These are phyloP conservation scores for Saraca asoca DNA, from an alignment of 331 rosid species.

Conservation along the genomic window DNA sequence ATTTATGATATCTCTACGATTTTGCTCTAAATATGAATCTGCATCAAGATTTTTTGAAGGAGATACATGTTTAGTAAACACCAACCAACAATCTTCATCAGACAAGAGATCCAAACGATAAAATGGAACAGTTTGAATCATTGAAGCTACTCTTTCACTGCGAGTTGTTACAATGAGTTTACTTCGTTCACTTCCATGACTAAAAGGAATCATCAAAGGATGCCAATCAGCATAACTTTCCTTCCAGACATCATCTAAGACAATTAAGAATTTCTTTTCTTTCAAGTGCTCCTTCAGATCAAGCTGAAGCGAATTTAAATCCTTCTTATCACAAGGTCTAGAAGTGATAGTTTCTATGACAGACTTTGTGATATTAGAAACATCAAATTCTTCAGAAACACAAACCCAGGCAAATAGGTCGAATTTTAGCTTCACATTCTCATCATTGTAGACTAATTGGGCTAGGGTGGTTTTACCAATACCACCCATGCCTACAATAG, in stretches of 20 bases:
- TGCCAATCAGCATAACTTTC: not conserved
- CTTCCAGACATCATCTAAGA: slow-evolving; percentile 15
- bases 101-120: not conserved
- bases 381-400: too few relatives aligned
- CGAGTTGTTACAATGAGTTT: slow-evolving; percentile 1
- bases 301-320: not conserved
- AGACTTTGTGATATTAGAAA: not conserved
- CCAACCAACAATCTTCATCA: not conserved
- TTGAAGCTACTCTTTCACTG: not conserved
- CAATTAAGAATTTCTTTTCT: slow-evolving; percentile 5
- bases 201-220: not conserved
- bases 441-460: not conserved
- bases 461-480: slow-evolving; percentile 25
- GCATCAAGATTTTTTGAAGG: not conserved
- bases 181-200: not conserved
- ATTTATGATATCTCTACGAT: slow-evolving; percentile 1
- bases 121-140: not conserved
- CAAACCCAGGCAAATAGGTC: not conserved
- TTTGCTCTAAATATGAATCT: not conserved
- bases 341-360: not conserved
- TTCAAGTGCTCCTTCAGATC: not conserved
- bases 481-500: slow-evolving; percentile 6
- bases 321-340: not conserved
- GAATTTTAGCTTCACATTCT: not conserved
- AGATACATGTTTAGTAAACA: slow-evolving; percentile 14